Conservation (phyloP, 345 rosid species). For the Citrus maxima region DNA sequence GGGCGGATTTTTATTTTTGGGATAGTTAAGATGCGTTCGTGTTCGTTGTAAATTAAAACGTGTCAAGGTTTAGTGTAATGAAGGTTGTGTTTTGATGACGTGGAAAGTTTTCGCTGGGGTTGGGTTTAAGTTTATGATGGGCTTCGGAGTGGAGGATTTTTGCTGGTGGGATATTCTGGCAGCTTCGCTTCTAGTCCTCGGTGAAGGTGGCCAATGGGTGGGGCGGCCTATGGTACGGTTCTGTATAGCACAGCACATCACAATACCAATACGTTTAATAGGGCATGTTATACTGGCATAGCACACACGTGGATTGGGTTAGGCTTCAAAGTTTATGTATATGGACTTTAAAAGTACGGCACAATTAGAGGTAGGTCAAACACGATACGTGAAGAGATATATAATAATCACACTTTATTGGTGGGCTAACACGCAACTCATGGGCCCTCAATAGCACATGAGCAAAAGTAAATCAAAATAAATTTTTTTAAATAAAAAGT, state of each 20-base stretch:
- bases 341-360: too few species aligned
- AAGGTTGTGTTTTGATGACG: neutral
- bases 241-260: rapidly evolving
- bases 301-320: too few species aligned
- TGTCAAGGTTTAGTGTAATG: neutral
- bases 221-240: too few species aligned
- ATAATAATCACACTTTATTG: too few species aligned
- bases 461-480: rapidly evolving
- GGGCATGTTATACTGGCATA: too few species aligned
- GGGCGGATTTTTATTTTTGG: neutral
- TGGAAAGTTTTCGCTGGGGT: neutral
- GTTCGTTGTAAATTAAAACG: neutral
- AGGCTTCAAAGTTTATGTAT: rapidly evolving
- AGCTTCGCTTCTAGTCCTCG: neutral
- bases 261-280: rapidly evolving
- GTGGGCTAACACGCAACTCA: rapidly evolving
- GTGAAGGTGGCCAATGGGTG: too few species aligned
- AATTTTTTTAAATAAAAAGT: too few species aligned
- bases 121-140: neutral
- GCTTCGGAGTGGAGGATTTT: neutral
- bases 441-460: too few species aligned
- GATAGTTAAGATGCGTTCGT: too few species aligned
- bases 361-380: rapidly evolving
- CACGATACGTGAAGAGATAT: rapidly evolving
- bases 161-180: neutral